Evolutionary conservation across 2,329 filamentous ascomycete species (phyloP).

Genomic region (Westerdykella sp.): DNA sequence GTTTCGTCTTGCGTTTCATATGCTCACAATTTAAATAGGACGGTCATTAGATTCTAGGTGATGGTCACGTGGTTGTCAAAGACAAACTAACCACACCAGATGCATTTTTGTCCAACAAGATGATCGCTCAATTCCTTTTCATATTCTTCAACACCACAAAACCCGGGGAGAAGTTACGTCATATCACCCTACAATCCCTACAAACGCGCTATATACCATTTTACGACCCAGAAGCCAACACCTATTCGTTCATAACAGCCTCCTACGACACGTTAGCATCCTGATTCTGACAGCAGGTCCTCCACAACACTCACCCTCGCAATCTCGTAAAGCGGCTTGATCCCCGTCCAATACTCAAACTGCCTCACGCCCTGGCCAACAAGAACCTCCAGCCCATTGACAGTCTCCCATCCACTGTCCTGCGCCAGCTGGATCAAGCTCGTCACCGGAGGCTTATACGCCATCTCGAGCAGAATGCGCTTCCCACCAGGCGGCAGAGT

Average conservation of each 20-base stretch:
- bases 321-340: constrained; percentile 64
- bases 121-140: too few species aligned
- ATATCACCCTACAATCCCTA: too few species aligned
- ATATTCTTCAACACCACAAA: too few species aligned
- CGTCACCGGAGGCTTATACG: constrained; percentile 83
- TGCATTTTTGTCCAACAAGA: too few species aligned
- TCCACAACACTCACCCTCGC: constrained; percentile 49
- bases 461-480: constrained; percentile 79
- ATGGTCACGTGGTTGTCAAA: too few species aligned
- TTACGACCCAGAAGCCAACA: too few species aligned
- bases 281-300: not conserved
- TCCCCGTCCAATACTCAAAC: constrained; percentile 81
- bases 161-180: too few species aligned
- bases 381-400: constrained; percentile 83
- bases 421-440: constrained; percentile 77
- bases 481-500: constrained; percentile 24
- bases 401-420: constrained; percentile 70
- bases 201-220: too few species aligned
- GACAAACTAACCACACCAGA: too few species aligned
- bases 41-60: too few species aligned
- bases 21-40: too few species aligned
- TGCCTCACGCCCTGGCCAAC: constrained; percentile 81
- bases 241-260: constrained; percentile 2
- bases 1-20: too few species aligned
- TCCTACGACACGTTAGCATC: not conserved